Conservation (phyloP, 2,329 filamentous ascomycete species). For the Salinomyces thailandicus region DNA sequence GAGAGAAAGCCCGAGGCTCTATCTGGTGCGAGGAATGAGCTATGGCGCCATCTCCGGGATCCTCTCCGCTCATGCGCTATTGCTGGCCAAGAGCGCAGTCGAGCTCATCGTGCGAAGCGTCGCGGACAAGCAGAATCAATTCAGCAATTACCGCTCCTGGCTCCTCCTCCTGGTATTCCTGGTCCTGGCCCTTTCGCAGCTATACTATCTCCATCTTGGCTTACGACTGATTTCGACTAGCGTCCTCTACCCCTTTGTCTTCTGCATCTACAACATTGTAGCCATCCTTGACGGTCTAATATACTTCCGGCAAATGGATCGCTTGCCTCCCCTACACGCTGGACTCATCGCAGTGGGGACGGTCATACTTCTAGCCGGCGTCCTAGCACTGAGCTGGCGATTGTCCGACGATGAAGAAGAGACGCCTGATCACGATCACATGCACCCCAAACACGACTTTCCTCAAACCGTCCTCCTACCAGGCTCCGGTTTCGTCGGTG, state of each 20-base stretch:
- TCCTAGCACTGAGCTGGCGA: conserved; percentile 87
- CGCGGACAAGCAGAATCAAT: conserved; percentile 80
- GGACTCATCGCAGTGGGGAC: conserved; percentile 80
- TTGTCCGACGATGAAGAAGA: conserved; percentile 64
- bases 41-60: conserved; percentile 86
- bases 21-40: conserved; percentile 67
- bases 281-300: conserved; percentile 95
- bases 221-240: conserved; percentile 92
- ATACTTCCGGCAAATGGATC: conserved; percentile 83
- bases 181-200: conserved; percentile 70
- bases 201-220: conserved; percentile 91
- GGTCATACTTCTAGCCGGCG: conserved; percentile 71
- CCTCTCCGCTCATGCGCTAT: conserved; percentile 80
- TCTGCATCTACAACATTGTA: conserved; percentile 98
- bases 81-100: conserved; percentile 93
- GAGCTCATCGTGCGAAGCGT: conserved; percentile 84
- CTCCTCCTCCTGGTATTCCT: conserved; percentile 74
- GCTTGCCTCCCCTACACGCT: conserved; percentile 65
- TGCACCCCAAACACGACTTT: conserved; percentile 25
- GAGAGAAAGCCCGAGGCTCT: conserved; percentile 30
- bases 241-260: conserved; percentile 90
- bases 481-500: conserved; percentile 53
- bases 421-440: conserved; percentile 38
- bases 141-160: conserved; percentile 92
- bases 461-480: conserved; percentile 64